Evolutionary conservation across 768 basidiomycete species (phyloP), one percentile per base, ranked within the genome.

Genomic region (Amanita rubescens): DNA sequence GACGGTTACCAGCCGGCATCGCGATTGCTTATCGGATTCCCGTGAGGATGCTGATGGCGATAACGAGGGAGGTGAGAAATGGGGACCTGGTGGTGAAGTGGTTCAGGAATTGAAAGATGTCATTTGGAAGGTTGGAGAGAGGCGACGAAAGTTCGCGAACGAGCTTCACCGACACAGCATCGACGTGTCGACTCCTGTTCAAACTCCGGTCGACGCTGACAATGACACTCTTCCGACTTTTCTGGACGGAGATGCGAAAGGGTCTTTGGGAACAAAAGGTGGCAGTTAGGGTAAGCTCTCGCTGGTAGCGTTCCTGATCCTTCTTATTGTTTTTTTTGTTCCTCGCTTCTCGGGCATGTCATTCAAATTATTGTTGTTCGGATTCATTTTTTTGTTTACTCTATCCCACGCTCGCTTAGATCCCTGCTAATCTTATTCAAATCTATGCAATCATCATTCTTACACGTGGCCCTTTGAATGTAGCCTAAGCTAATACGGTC

Each of bases 51-150:
- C 19, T 22, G 43, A 27, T 12, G 58, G 47, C 17, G 52, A 44
- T 43, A 46, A 51, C 30, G 46, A 57, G 33, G 63, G 62, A 15
- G 60, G 65, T 35, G 82, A 79, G 65, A 70, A 71, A 53, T 84
- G 84, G 84, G 87, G 85, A 0, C 87, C 85, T 6, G 80, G 81
- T 3, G 84, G 82, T 1, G 89, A 90, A 56, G 87, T 91, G 33
- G 87, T 91, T 5, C 82, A 88, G 64, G 89, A 91, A 65, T 71
- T 91, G 57, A 88, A 86, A 65, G 89, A 90, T 59, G 88, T 91
- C 10, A 91, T 91, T 27, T 88, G 85, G 86, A 85, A 89, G 65
- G 89, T 91, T 8, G 79, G 87, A 30, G 85, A 90, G 67, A 74
- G 75, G 61, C 72, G 82, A 64, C 69, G 84, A 55, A 75, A 74